Percentiles rank a stretch among this genome's conserved stretches.
Evolutionary conservation across 2,329 filamentous ascomycete species (phyloP).

Genomic region (Ophidiomyces ophidiicola): DNA sequence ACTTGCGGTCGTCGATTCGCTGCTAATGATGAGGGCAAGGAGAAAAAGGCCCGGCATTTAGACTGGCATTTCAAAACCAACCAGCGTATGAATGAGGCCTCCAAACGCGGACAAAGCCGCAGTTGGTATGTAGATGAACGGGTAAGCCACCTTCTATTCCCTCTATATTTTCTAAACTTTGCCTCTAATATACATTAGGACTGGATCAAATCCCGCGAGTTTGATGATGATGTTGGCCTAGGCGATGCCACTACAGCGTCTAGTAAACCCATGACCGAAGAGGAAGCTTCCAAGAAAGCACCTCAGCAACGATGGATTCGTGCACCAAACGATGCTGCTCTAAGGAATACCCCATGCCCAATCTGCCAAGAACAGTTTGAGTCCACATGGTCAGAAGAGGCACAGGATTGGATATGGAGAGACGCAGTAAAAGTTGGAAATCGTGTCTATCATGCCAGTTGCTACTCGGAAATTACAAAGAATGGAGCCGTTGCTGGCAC

Average conservation of each 20-base stretch:
- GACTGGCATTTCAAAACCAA: slow-evolving; percentile 98
- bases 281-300: slow-evolving; percentile 39
- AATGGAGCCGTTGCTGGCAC: slow-evolving; percentile 39
- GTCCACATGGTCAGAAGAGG: slow-evolving; percentile 80
- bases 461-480: slow-evolving; percentile 68
- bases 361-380: slow-evolving; percentile 95
- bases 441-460: slow-evolving; percentile 80
- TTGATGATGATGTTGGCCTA: slow-evolving; percentile 51
- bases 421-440: slow-evolving; percentile 69
- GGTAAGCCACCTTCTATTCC: slow-evolving; percentile 39
- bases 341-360: slow-evolving; percentile 68
- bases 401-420: slow-evolving; percentile 94
- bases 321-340: slow-evolving; percentile 64
- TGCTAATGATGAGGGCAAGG: slow-evolving; percentile 61
- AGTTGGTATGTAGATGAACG: slow-evolving; percentile 91
- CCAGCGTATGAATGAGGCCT: slow-evolving; percentile 71
- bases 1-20: slow-evolving; percentile 84
- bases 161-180: background rate
- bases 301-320: slow-evolving; percentile 60
- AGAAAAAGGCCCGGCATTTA: slow-evolving; percentile 81
- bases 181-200: slow-evolving; percentile 44
- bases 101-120: slow-evolving; percentile 75
- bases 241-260: slow-evolving; percentile 32
- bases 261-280: slow-evolving; percentile 30
- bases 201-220: slow-evolving; percentile 78